These are phyloP conservation scores for Chrysosporium keratinophilum DNA, from an alignment of 2,329 filamentous ascomycete genomes.

Conservation along the genomic window DNA sequence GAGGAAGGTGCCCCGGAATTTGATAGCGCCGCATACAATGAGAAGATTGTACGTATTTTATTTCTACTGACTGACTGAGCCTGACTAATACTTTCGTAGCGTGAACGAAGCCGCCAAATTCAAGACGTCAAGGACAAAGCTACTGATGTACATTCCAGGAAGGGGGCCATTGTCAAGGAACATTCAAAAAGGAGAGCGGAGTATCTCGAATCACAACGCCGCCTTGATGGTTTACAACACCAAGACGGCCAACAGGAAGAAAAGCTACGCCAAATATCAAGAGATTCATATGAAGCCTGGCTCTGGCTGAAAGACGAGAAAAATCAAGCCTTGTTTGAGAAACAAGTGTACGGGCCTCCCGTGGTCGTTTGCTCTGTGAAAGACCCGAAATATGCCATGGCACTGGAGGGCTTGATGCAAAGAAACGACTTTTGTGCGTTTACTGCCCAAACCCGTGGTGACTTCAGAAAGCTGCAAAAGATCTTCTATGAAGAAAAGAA, in stretches of 20 bases:
- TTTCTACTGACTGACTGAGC: conserved; percentile 8
- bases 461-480: conserved; percentile 62
- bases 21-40: conserved; percentile 59
- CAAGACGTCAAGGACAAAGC: conserved; percentile 34
- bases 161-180: conserved; percentile 20
- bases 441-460: conserved; percentile 63
- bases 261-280: conserved; percentile 51
- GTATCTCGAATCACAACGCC: conserved; percentile 36
- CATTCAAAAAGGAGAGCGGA: neutral
- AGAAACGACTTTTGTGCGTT: conserved; percentile 50
- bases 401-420: conserved; percentile 49
- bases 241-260: conserved; percentile 62
- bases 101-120: conserved; percentile 42
- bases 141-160: conserved; percentile 32
- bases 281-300: conserved; percentile 61
- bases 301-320: conserved; percentile 59
- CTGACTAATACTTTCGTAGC: conserved; percentile 35
- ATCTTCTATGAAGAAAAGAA: conserved; percentile 53
- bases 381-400: conserved; percentile 55
- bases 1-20: conserved; percentile 56
- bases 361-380: conserved; percentile 71
- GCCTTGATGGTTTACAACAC: conserved; percentile 56
- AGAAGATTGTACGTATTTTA: conserved; percentile 51
- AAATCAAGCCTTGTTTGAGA: conserved; percentile 59
- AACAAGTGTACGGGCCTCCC: conserved; percentile 69